Percentiles rank a stretch among this genome's conserved stretches.
Evolutionary conservation across 306 rosid genomes (phyloP).

Genomic region (Oxytropis ochrocephala): DNA sequence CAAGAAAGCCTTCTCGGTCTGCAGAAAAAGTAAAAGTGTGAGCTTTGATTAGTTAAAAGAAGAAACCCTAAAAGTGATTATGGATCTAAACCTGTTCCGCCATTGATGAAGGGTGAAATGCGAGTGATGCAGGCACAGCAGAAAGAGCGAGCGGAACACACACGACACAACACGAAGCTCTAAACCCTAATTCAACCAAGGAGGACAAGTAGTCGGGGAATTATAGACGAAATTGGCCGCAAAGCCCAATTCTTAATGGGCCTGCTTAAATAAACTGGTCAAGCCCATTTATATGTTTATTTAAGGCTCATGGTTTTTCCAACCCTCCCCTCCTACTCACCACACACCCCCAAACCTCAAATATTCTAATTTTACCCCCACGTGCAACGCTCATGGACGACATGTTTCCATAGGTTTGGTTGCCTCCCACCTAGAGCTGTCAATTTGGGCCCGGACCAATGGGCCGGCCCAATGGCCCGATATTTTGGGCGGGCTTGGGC

Average conservation of each 20-base stretch:
- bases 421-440: too few relatives aligned
- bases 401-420: too few relatives aligned
- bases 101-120: background rate
- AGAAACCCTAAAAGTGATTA: background rate
- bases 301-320: too few relatives aligned
- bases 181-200: background rate
- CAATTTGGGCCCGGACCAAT: too few relatives aligned
- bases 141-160: background rate
- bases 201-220: background rate
- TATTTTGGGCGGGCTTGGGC: too few relatives aligned
- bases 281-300: background rate
- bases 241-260: background rate
- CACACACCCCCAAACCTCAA: too few relatives aligned
- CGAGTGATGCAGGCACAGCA: background rate
- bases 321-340: too few relatives aligned
- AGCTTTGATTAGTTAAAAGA: background rate
- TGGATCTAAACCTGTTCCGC: conserved; percentile 13
- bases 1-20: conserved; percentile 59
- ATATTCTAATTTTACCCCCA: too few relatives aligned
- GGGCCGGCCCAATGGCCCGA: too few relatives aligned
- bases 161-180: background rate
- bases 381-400: too few relatives aligned
- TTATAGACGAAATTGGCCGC: background rate
- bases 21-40: background rate
- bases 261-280: background rate